These are phyloP conservation scores for Caulochytrium protostelioides DNA, from an alignment of 371 early-diverging fungal species.

Conservation along the genomic window DNA sequence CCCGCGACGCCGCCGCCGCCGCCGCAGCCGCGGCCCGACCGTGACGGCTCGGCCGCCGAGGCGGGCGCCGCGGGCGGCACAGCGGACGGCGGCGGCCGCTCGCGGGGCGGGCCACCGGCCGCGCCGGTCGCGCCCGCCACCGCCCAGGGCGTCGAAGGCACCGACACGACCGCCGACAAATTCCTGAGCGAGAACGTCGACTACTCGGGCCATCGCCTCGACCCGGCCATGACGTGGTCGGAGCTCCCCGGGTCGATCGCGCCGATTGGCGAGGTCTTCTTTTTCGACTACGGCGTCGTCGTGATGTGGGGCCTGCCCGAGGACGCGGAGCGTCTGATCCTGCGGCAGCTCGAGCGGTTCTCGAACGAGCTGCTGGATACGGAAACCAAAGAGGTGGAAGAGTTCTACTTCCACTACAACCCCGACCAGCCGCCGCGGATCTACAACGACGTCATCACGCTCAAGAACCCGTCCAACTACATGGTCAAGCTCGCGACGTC, in stretches of 20 bases:
- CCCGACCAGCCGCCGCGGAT: constrained; percentile 22
- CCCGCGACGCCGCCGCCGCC: no score
- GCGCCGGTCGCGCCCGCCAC: neutral
- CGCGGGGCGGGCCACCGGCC: neutral
- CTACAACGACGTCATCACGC: constrained; percentile 47
- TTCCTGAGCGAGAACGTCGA: constrained; percentile 11
- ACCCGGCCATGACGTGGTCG: constrained; percentile 7
- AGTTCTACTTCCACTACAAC: constrained; percentile 76
- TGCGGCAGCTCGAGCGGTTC: constrained; percentile 30
- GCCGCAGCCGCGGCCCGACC: no score
- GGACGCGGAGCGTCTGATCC: constrained; percentile 50
- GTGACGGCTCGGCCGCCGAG: no score
- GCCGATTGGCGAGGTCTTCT: constrained; percentile 17
- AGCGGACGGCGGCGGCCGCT: constrained; percentile 1
- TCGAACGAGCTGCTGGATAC: constrained; percentile 47
- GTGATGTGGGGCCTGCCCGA: constrained; percentile 89
- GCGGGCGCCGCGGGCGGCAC: constrained; percentile 5
- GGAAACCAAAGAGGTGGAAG: constrained; percentile 44
- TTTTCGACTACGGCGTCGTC: constrained; percentile 84
- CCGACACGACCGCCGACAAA: no score
- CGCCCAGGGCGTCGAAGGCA: constrained; percentile 1
- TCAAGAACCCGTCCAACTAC: constrained; percentile 46
- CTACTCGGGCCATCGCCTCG: constrained; percentile 4
- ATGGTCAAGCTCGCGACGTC: constrained; percentile 59
- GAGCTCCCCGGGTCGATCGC: constrained; percentile 13